Evolutionary conservation across 2,329 filamentous ascomycete genomes (phyloP).

Genomic region (Fusarium sp.): DNA sequence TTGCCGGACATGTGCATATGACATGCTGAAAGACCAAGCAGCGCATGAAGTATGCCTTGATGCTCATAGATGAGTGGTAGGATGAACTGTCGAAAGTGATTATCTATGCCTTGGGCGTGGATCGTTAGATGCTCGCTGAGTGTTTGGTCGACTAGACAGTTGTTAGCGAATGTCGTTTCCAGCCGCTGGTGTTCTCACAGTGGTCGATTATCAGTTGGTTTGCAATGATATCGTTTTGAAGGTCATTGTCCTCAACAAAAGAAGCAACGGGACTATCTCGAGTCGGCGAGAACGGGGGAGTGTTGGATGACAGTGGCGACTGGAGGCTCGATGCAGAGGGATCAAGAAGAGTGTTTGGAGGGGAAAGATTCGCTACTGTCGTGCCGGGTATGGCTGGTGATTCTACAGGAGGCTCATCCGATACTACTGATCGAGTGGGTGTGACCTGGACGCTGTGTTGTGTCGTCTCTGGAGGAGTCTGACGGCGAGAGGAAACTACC

Average conservation of each 20-base stretch:
- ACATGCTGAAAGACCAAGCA: slow-evolving; percentile 42
- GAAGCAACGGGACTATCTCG: background rate
- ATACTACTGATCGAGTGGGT: background rate
- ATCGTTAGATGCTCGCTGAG: slow-evolving; percentile 38
- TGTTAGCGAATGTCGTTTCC: fast-evolving
- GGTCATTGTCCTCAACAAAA: background rate
- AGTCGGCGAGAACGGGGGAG: background rate
- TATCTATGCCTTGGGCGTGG: slow-evolving; percentile 25
- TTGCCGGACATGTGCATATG: slow-evolving; percentile 36
- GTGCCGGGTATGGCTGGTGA: fast-evolving
- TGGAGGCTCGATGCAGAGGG: background rate
- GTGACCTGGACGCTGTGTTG: background rate
- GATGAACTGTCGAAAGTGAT: slow-evolving; percentile 38
- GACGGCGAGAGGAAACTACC: background rate
- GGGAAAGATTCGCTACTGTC: fast-evolving
- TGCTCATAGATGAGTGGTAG: slow-evolving; percentile 41
- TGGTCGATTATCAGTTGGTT: slow-evolving; percentile 21
- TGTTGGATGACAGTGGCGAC: slow-evolving; percentile 4
- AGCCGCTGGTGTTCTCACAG: background rate
- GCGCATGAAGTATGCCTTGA: slow-evolving; percentile 41
- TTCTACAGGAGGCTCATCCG: background rate
- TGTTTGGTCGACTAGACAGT: slow-evolving; percentile 27
- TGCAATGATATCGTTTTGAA: slow-evolving; percentile 10
- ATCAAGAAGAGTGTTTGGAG: background rate
- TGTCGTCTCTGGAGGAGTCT: fast-evolving